Conservation (phyloP, 306 rosid genomes). For the Cicer bijugum region DNA sequence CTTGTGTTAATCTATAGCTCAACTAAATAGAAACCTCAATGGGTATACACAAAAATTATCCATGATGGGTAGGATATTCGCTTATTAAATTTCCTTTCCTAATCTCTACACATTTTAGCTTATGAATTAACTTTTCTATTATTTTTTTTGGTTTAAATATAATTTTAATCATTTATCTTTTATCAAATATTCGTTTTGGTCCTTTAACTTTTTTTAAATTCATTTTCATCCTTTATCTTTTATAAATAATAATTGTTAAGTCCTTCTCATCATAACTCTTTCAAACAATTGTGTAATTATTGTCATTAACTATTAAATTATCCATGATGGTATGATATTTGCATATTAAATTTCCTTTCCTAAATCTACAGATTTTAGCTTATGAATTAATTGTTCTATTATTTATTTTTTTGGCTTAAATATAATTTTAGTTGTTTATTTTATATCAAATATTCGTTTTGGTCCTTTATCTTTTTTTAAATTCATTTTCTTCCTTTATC, state of each 20-base stretch:
- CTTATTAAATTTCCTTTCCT: neutral
- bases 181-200: too few relatives aligned
- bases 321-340: neutral
- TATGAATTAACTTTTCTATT: neutral
- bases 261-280: too few relatives aligned
- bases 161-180: too few relatives aligned
- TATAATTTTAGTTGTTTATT: too few relatives aligned
- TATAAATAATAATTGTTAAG: too few relatives aligned
- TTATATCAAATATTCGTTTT: too few relatives aligned
- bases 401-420: neutral
- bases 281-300: too few relatives aligned
- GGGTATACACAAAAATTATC: neutral
- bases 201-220: too few relatives aligned
- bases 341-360: neutral
- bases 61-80: neutral
- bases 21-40: neutral
- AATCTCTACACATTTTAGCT: neutral
- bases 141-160: neutral
- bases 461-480: too few relatives aligned
- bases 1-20: constrained; percentile 1
- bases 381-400: neutral
- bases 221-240: too few relatives aligned
- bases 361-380: neutral
- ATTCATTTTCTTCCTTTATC: too few relatives aligned
- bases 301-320: neutral